Conservation (phyloP, 202 grass and related monocot genomes). For the Schoenoplectus triqueter region DNA sequence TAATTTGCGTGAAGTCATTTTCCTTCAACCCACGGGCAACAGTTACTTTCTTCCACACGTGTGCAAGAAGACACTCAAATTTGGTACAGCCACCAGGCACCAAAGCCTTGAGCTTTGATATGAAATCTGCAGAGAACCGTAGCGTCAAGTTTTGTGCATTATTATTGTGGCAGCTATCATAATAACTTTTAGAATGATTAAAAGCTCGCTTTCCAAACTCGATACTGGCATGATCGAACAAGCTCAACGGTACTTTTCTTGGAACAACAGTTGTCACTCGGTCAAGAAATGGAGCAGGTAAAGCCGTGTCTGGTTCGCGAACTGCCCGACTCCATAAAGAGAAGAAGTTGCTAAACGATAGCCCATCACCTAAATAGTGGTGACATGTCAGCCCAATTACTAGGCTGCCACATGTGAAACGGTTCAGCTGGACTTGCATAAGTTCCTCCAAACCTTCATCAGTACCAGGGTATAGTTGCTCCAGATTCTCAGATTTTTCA, state of each 20-base stretch:
- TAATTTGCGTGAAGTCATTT: constrained; percentile 47
- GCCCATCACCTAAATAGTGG: constrained; percentile 45
- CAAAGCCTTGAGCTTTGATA: constrained; percentile 43
- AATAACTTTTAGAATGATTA: not conserved
- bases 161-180: not conserved
- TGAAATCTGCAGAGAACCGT: constrained; percentile 47
- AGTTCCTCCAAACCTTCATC: constrained; percentile 21
- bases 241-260: not conserved
- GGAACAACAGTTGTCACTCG: constrained; percentile 30
- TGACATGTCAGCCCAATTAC: constrained; percentile 40
- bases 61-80: constrained; percentile 45
- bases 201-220: constrained; percentile 31
- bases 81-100: constrained; percentile 41
- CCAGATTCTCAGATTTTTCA: not conserved
- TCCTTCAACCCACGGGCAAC: constrained; percentile 19
- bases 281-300: constrained; percentile 22
- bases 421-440: constrained; percentile 47
- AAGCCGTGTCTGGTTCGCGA: constrained; percentile 19
- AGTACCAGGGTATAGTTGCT: constrained; percentile 38
- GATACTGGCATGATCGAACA: constrained; percentile 43
- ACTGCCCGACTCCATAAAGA: constrained; percentile 38
- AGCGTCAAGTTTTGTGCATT: constrained; percentile 37
- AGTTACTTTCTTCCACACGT: constrained; percentile 56
- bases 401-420: constrained; percentile 46
- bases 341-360: constrained; percentile 48